Conservation (phyloP, 78 protist genomes). For the Dictyostelium intermedium region DNA sequence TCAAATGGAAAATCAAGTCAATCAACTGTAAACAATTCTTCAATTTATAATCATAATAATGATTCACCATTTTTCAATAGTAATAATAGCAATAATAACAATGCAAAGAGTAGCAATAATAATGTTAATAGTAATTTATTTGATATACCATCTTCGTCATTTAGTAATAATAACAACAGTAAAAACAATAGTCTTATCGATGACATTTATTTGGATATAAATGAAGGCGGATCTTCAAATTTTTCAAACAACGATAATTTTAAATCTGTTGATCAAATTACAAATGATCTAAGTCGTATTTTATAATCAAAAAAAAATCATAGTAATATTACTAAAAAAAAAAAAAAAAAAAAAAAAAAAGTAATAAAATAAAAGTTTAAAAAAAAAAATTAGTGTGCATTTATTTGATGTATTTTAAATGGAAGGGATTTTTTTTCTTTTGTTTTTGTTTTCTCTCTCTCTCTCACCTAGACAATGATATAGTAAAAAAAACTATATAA, state of each 20-base stretch:
- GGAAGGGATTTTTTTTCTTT: too few species aligned
- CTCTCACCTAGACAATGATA: too few species aligned
- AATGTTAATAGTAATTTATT: not conserved
- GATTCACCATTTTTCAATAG: not conserved
- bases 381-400: not conserved
- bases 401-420: too few species aligned
- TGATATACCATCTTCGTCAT: not conserved
- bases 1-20: not conserved
- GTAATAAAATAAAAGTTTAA: not conserved
- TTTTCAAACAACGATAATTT: not conserved
- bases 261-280: not conserved
- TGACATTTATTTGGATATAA: not conserved
- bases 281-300: not conserved
- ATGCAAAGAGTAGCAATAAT: not conserved
- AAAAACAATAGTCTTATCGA: not conserved
- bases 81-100: not conserved
- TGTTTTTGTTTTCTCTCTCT: not conserved
- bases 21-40: not conserved
- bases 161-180: not conserved
- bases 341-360: too few species aligned
- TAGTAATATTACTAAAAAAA: not conserved
- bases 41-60: not conserved
- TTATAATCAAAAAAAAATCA: not conserved
- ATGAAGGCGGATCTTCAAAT: not conserved
- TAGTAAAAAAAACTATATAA: too few species aligned